Evolutionary conservation across 1,139 yeast species (phyloP).

Genomic region (Kazachstania sp.): DNA sequence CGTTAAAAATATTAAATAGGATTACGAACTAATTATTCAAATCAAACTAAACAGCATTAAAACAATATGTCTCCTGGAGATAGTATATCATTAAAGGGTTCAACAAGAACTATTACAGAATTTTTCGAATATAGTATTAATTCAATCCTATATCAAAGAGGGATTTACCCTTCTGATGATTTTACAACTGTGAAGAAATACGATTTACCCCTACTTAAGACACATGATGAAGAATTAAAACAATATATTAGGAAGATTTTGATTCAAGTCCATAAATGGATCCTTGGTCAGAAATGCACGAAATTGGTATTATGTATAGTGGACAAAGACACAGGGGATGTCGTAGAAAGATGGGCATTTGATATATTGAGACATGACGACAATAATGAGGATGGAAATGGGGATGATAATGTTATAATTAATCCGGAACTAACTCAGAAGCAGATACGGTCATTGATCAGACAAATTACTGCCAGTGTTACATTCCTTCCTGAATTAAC

Average conservation of each 20-base stretch:
- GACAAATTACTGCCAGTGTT: constrained; percentile 85
- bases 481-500: constrained; percentile 72
- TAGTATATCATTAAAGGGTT: constrained; percentile 48
- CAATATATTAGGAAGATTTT: constrained; percentile 60
- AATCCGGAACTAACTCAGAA: constrained; percentile 33
- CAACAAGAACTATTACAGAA: constrained; percentile 70
- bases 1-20: no score
- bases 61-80: not conserved
- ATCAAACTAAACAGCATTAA: not conserved
- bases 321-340: constrained; percentile 56
- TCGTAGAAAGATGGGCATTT: constrained; percentile 84
- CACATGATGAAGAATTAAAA: constrained; percentile 70
- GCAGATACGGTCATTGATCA: constrained; percentile 75
- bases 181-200: constrained; percentile 73
- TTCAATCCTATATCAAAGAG: constrained; percentile 78
- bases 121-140: constrained; percentile 76
- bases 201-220: constrained; percentile 65
- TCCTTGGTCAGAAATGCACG: constrained; percentile 60
- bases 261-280: constrained; percentile 76
- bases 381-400: constrained; percentile 16
- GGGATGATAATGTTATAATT: constrained; percentile 1
- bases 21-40: no score
- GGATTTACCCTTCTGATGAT: constrained; percentile 85
- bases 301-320: constrained; percentile 66
- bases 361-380: constrained; percentile 41